These are phyloP conservation scores for Microcera coccophila DNA, from an alignment of 2,329 filamentous ascomycete species.

Conservation along the genomic window DNA sequence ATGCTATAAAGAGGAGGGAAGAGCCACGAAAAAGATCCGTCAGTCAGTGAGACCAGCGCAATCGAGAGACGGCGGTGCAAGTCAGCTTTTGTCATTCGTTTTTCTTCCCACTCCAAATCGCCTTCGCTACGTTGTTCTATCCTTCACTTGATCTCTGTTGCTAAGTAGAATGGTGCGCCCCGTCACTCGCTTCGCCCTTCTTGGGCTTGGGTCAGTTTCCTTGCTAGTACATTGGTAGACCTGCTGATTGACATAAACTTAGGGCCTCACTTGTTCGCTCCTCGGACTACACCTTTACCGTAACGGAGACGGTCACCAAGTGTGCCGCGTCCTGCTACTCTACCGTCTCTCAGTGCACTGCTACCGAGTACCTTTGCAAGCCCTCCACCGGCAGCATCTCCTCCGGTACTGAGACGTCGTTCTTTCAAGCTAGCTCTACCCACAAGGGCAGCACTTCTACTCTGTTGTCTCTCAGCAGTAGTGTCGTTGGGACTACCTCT, in stretches of 20 bases:
- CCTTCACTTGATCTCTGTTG: slow-evolving; percentile 3
- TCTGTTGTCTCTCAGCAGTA: slow-evolving; percentile 1
- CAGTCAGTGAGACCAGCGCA: slow-evolving; percentile 20
- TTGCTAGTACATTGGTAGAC: background rate
- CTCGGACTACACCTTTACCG: slow-evolving; percentile 28
- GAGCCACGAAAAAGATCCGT: slow-evolving; percentile 9
- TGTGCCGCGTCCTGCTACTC: slow-evolving; percentile 28
- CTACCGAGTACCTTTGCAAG: slow-evolving; percentile 11
- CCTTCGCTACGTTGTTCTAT: background rate
- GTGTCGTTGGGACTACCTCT: background rate
- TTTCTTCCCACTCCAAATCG: background rate
- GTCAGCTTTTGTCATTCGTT: slow-evolving; percentile 24
- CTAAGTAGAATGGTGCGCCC: slow-evolving; percentile 18
- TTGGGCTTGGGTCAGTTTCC: slow-evolving; percentile 27
- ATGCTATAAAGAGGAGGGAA: slow-evolving; percentile 25
- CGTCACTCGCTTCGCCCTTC: slow-evolving; percentile 23
- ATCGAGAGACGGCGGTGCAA: slow-evolving; percentile 6
- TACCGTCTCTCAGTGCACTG: slow-evolving; percentile 18
- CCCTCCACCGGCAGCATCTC: background rate
- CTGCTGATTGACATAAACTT: slow-evolving; percentile 10
- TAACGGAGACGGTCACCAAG: slow-evolving; percentile 30
- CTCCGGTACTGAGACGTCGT: slow-evolving; percentile 1
- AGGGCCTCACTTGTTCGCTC: slow-evolving; percentile 26
- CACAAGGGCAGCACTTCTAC: slow-evolving; percentile 3
- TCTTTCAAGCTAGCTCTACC: background rate